phyloP scores from a whole-genome alignment of 2,329 filamentous ascomycete species.

The Septoria linicola region DNA sequence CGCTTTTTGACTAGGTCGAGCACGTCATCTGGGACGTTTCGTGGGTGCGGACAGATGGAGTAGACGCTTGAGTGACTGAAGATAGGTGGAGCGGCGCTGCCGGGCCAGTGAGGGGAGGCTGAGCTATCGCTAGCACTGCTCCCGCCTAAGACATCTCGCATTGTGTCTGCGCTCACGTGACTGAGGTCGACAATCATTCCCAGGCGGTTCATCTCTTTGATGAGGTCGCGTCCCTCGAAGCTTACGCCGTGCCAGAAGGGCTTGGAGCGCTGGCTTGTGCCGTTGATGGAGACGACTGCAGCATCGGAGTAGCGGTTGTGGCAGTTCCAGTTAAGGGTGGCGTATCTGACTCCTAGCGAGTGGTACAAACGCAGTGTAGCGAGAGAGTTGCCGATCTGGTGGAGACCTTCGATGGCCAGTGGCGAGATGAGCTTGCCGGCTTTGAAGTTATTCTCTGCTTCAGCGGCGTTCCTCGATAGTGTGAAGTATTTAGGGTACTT shows the following conservation, averaged over 20 bases:
- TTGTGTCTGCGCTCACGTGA: conserved; percentile 76
- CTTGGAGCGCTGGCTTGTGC: conserved; percentile 43
- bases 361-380: conserved; percentile 74
- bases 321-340: conserved; percentile 89
- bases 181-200: conserved; percentile 92
- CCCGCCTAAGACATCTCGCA: conserved; percentile 73
- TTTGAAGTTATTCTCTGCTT: conserved; percentile 57
- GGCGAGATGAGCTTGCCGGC: conserved; percentile 66
- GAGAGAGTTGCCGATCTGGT: conserved; percentile 86
- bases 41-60: conserved; percentile 77
- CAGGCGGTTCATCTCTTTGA: conserved; percentile 89
- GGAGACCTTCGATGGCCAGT: conserved; percentile 79
- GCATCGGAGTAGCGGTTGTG: conserved; percentile 88
- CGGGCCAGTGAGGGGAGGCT: no score
- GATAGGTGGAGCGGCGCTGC: conserved; percentile 78
- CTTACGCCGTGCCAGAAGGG: conserved; percentile 73
- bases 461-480: conserved; percentile 57
- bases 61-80: conserved; percentile 86
- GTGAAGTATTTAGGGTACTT: conserved; percentile 71
- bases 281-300: conserved; percentile 61
- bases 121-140: conserved; percentile 43
- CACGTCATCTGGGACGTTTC: conserved; percentile 86
- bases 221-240: conserved; percentile 62
- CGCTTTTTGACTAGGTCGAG: conserved; percentile 71
- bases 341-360: conserved; percentile 78